Percentiles rank a stretch among this genome's conserved stretches.
Evolutionary conservation across 2,329 filamentous ascomycete species (phyloP).

Genomic region (Fusarium pseudocircinatum): DNA sequence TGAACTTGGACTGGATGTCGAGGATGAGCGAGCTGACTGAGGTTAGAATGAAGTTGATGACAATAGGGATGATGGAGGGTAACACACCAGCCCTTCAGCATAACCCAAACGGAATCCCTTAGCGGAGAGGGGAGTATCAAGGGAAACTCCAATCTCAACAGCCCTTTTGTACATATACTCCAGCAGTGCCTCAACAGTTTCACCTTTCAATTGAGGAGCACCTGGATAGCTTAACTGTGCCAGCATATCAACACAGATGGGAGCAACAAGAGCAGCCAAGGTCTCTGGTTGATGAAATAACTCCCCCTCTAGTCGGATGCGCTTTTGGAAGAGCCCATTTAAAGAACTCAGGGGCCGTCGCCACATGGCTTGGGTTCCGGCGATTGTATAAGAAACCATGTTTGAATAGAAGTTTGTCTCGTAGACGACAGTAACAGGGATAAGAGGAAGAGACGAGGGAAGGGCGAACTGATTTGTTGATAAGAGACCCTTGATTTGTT

Average conservation of each 20-base stretch:
- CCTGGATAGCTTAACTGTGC: neutral
- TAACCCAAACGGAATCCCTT: neutral
- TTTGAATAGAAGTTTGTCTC: neutral
- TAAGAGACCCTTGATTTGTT: neutral
- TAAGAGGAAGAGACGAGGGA: neutral
- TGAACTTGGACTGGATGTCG: neutral
- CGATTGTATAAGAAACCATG: neutral
- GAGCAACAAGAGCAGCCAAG: neutral
- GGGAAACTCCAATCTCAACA: neutral
- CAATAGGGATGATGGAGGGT: neutral
- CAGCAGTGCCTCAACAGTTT: neutral
- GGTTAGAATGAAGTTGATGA: neutral
- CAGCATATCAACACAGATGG: neutral
- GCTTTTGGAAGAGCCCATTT: neutral
- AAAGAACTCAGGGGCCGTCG: neutral
- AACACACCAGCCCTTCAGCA: neutral
- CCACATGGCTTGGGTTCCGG: neutral
- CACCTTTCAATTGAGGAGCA: neutral
- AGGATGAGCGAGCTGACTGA: neutral
- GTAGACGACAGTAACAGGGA: fast-evolving
- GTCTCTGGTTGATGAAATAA: neutral
- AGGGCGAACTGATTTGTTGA: fast-evolving
- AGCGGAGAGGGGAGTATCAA: neutral
- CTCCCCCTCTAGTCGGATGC: neutral
- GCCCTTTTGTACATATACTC: neutral